These are phyloP conservation scores for Eucalyptus sp. DNA, from an alignment of 345 rosid genomes.

Conservation along the genomic window DNA sequence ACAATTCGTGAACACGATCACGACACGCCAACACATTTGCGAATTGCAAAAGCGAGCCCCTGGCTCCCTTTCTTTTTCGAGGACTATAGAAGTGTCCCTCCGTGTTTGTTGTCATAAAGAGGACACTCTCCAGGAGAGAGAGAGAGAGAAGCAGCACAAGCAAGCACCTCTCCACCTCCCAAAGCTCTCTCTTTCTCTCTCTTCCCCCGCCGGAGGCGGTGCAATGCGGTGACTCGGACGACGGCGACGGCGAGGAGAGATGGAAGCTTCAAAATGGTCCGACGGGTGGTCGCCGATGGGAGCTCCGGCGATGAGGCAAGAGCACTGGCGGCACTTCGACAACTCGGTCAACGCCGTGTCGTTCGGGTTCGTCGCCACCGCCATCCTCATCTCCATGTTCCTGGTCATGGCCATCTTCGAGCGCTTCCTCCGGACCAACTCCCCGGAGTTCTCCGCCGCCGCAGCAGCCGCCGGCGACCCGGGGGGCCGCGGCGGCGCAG, in stretches of 20 bases:
- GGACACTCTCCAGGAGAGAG: not conserved
- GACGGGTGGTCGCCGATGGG: constrained; percentile 56
- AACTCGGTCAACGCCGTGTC: constrained; percentile 85
- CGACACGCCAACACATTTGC: not conserved
- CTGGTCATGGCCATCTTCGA: constrained; percentile 90
- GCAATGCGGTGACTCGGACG: not conserved
- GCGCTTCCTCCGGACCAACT: constrained; percentile 58
- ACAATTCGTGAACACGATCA: not conserved
- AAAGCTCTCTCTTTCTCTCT: not conserved
- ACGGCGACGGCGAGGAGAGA: not conserved
- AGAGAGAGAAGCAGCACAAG: not conserved
- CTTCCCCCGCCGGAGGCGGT: not conserved
- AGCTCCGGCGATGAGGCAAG: constrained; percentile 49
- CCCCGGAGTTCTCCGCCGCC: constrained; percentile 3
- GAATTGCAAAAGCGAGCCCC: not conserved
- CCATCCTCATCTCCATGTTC: constrained; percentile 96
- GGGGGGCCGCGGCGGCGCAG: constrained; percentile 1
- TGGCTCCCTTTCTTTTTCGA: not conserved
- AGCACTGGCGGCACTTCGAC: constrained; percentile 43
- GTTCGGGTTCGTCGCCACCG: constrained; percentile 95
- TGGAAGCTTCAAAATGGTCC: not conserved
- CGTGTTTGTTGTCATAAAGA: not conserved
- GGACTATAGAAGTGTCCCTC: not conserved
- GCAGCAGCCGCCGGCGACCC: not conserved
- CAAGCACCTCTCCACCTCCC: not conserved